phyloP scores from a whole-genome alignment of 139 green algal genomes.

The Coelastrella sp. region DNA sequence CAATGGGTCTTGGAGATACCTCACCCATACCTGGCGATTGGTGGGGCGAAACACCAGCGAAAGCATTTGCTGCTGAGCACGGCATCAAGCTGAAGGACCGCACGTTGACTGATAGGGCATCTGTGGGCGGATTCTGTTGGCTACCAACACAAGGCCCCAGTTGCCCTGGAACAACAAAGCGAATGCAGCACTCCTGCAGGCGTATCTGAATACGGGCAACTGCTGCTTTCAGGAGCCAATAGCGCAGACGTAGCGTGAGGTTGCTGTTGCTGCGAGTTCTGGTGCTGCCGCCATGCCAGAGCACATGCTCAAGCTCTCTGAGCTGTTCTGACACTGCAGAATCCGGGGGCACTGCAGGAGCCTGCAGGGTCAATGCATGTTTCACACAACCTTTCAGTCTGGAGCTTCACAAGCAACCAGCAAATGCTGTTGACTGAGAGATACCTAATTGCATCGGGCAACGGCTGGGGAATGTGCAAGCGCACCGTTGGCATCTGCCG shows the following conservation, averaged over 20 bases:
- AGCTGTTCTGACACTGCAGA: slow-evolving; percentile 11
- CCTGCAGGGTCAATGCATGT: neutral
- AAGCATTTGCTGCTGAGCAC: too few relatives aligned
- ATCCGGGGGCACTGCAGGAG: neutral
- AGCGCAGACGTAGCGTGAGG: neutral
- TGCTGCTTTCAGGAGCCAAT: neutral
- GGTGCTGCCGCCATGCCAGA: slow-evolving; percentile 25
- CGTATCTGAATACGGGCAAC: slow-evolving; percentile 1
- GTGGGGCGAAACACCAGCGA: too few relatives aligned
- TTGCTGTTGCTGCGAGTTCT: neutral
- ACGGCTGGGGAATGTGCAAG: too few relatives aligned
- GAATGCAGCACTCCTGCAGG: neutral
- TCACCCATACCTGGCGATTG: too few relatives aligned
- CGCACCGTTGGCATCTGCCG: slow-evolving; percentile 22
- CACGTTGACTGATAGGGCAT: neutral
- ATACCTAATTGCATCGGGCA: too few relatives aligned
- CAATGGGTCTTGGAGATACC: too few relatives aligned
- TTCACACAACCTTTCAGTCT: too few relatives aligned
- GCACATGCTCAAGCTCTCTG: slow-evolving; percentile 27
- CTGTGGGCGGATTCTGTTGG: neutral
- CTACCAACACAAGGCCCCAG: neutral
- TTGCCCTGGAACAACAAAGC: slow-evolving; percentile 5
- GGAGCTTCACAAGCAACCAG: too few relatives aligned
- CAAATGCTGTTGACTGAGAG: too few relatives aligned
- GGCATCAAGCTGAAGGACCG: too few relatives aligned